Conservation (phyloP, 352 stramenopile species). For the Peronospora farinosa region DNA sequence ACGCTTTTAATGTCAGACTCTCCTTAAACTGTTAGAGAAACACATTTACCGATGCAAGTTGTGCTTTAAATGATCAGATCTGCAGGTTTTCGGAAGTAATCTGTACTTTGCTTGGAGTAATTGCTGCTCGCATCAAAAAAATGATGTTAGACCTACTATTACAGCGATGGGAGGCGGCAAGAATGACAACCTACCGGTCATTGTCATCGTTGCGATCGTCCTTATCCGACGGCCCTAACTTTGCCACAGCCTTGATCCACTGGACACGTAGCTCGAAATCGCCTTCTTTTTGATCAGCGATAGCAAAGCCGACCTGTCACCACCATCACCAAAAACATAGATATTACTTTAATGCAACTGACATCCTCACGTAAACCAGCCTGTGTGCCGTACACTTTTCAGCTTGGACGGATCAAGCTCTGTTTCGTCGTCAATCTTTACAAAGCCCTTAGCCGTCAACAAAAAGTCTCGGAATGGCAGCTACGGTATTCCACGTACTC, state of each 20-base stretch:
- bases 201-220: conserved; percentile 29
- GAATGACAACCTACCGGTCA: conserved; percentile 16
- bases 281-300: conserved; percentile 81
- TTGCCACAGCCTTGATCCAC: conserved; percentile 80
- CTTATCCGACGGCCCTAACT: conserved; percentile 42
- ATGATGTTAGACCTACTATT: background rate
- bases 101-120: conserved; percentile 26
- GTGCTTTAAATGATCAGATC: conserved; percentile 57
- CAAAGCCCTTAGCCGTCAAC: conserved; percentile 76
- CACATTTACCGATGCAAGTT: conserved; percentile 6
- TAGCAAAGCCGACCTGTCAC: conserved; percentile 69
- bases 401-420: conserved; percentile 70
- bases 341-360: background rate
- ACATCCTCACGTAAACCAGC: background rate
- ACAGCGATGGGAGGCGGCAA: background rate
- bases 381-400: conserved; percentile 44
- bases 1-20: conserved; percentile 2
- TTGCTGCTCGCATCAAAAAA: conserved; percentile 23
- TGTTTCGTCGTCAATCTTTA: conserved; percentile 74
- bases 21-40: background rate
- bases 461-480: conserved; percentile 75
- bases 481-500: conserved; percentile 14
- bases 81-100: conserved; percentile 48
- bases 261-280: conserved; percentile 79
- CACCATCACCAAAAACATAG: background rate